These are phyloP conservation scores for Fusarium sterilihyphosum DNA, from an alignment of 2,329 filamentous ascomycete species.

Conservation along the genomic window DNA sequence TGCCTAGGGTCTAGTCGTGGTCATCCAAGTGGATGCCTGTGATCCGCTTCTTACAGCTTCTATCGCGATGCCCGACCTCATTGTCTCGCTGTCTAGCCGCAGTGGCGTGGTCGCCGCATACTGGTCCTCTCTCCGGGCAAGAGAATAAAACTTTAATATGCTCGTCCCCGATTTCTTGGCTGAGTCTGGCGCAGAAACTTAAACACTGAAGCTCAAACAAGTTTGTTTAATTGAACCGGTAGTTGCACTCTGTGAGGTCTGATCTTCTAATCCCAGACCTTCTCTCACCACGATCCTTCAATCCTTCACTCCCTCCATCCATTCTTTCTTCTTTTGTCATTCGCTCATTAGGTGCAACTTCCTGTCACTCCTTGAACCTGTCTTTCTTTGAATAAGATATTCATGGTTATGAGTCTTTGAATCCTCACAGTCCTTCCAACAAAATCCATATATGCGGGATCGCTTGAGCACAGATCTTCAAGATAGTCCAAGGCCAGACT, in stretches of 20 bases:
- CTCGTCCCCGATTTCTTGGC: neutral
- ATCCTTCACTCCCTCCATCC: constrained; percentile 9
- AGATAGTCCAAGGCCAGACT: neutral
- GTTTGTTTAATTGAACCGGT: constrained; percentile 25
- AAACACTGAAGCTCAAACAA: constrained; percentile 3
- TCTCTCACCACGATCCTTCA: constrained; percentile 13
- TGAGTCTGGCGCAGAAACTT: constrained; percentile 16
- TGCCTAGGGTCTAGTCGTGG: constrained; percentile 15
- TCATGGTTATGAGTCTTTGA: constrained; percentile 11
- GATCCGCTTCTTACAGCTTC: constrained; percentile 17
- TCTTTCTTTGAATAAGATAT: constrained; percentile 6
- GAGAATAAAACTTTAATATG: constrained; percentile 24
- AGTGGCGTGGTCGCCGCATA: constrained; percentile 25
- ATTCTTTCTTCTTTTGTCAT: constrained; percentile 3
- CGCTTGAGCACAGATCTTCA: neutral
- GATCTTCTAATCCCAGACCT: neutral
- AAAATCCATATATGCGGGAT: neutral
- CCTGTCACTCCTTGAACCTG: constrained; percentile 11
- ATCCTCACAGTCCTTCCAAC: constrained; percentile 17
- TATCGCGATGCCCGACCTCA: constrained; percentile 30
- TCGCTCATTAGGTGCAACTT: constrained; percentile 10
- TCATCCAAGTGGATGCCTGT: constrained; percentile 2
- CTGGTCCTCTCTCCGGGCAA: constrained; percentile 10
- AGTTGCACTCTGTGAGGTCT: constrained; percentile 2
- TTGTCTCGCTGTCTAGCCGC: constrained; percentile 8